Percentiles rank a stretch among this genome's conserved stretches.
These are phyloP conservation scores for Mycena chlorophos DNA, from an alignment of 768 basidiomycete species.

Conservation along the genomic window DNA sequence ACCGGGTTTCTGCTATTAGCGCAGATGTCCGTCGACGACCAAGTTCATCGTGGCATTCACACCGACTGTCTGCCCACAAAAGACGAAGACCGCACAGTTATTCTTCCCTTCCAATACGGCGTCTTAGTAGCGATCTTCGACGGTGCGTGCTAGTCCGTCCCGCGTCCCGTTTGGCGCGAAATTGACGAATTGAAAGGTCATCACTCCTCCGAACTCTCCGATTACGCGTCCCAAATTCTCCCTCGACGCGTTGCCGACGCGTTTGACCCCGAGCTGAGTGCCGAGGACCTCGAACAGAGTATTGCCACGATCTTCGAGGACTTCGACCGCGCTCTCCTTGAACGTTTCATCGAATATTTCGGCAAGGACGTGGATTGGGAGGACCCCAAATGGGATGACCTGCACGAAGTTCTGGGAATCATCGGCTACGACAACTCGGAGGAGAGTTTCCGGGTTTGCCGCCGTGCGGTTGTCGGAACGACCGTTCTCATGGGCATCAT, in stretches of 20 bases:
- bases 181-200: constrained; percentile 6
- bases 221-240: constrained; percentile 6
- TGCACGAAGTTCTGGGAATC: background rate
- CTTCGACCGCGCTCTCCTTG: constrained; percentile 11
- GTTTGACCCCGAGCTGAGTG: constrained; percentile 1
- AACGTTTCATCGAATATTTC: constrained; percentile 3
- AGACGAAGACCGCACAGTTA: constrained; percentile 10
- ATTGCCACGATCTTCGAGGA: constrained; percentile 9
- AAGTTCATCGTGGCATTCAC: background rate
- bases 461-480: constrained; percentile 11
- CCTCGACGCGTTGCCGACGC: constrained; percentile 8
- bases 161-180: background rate
- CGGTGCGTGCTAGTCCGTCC: constrained; percentile 2
- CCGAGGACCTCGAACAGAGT: constrained; percentile 1
- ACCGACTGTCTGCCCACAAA: background rate
- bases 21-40: background rate
- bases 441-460: constrained; percentile 2
- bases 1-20: too few species aligned
- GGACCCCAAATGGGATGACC: constrained; percentile 5
- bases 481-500: constrained; percentile 20
- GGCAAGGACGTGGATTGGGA: constrained; percentile 2
- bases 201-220: background rate
- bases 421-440: constrained; percentile 6
- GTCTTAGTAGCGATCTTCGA: constrained; percentile 15
- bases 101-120: constrained; percentile 15